phyloP scores from a whole-genome alignment of 78 protist genomes.

The Dictyostelium citrinum region DNA sequence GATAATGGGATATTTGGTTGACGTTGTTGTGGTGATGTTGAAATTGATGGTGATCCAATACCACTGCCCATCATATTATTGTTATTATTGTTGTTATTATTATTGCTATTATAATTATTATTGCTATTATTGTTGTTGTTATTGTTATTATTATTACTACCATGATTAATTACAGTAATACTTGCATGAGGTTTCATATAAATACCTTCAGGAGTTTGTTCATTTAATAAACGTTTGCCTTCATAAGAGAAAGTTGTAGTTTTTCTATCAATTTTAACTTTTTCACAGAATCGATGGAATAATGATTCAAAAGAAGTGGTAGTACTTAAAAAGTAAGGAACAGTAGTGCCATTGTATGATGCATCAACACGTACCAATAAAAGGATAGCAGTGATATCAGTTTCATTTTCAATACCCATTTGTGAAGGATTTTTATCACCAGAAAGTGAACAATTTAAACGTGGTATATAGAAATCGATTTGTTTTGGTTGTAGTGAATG shows the following conservation, averaged over 20 bases:
- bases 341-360: not conserved
- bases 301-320: slow-evolving; percentile 43
- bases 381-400: slow-evolving; percentile 15
- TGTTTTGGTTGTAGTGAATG: slow-evolving; percentile 24
- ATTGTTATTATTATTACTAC: not conserved
- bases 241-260: slow-evolving; percentile 4
- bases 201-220: slow-evolving; percentile 55
- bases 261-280: not conserved
- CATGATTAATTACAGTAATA: not conserved
- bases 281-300: slow-evolving; percentile 66
- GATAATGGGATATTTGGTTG: not conserved
- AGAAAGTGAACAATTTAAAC: not conserved
- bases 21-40: not conserved
- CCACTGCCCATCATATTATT: not conserved
- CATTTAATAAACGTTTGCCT: not conserved
- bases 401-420: slow-evolving; percentile 28
- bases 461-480: not conserved
- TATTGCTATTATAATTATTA: not conserved
- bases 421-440: slow-evolving; percentile 10
- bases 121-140: not conserved
- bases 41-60: not conserved
- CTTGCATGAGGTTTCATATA: slow-evolving; percentile 37
- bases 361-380: slow-evolving; percentile 32
- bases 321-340: slow-evolving; percentile 45
- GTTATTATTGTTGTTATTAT: not conserved